Base-by-base conservation (phyloP, 768 basidiomycete genomes). In the Lentinula detonsa region DNA sequence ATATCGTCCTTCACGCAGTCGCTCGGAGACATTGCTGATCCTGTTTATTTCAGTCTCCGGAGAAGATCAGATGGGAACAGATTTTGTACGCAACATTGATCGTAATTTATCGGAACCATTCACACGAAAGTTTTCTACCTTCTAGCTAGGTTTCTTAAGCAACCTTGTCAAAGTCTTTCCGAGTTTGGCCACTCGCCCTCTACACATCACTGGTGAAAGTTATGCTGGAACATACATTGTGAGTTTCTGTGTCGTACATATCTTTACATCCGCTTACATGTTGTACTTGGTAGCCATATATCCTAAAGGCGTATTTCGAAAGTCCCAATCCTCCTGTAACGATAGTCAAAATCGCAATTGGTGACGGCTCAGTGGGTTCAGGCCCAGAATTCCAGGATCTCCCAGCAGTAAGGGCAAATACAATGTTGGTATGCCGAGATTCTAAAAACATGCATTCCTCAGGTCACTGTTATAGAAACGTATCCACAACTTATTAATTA, bases 161-260 rank as follows among this genome's bases (percentile, higher is more conserved):
- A 91, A 91, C 67, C 74, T 90, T 3, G 85, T 90, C 67, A 85
- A 85, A 65, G 84, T 90, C 9, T 91, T 91, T 71, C 90, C 90
- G 16, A 78, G 78, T 65, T 76, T 91, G 23, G 81, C 82, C 13
- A 82, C 74, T 1, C 83, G 90, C 33, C 90, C 90, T 15, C 77
- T 91, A 39, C 74, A 86, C 69, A 67, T 91, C 40, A 84, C 82
- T 0, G 90, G 90, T 5, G 90, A 91, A 71, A 88, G 86, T 66
- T 91, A 90, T 70, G 83, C 90, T 13, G 90, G 90, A 33, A 79
- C 79, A 62, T 90, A 87, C 65, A 89, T 90, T 57, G 84, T 85
- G 61, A 65, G 83, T 39, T n/a, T 43, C 13, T n/a, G 1, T 39
- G 7, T 28, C 39, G 33, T 40, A 61, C 42, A 28, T 28, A 28